Evolutionary conservation across 176 grass and related monocot genomes (phyloP).

Genomic region (Rhipidocladum racemiflorum): DNA sequence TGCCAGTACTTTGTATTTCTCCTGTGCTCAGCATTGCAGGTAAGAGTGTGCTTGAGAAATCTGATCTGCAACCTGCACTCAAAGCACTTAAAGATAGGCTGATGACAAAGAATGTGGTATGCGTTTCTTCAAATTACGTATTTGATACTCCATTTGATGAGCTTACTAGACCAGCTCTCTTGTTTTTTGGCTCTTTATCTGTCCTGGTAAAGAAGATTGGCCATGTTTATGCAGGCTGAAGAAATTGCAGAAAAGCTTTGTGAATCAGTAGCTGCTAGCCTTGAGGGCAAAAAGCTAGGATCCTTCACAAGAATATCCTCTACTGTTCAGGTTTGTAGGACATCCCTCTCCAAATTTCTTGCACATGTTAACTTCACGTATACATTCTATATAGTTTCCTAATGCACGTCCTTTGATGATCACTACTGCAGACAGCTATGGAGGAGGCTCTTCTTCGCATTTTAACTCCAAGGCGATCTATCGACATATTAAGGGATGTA

Average conservation of each 20-base stretch:
- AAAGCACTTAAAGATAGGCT: constrained; percentile 83
- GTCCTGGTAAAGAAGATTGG: constrained; percentile 9
- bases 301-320: constrained; percentile 96
- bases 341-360: neutral
- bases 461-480: constrained; percentile 82
- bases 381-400: neutral
- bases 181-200: constrained; percentile 4
- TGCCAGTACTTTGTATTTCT: constrained; percentile 12
- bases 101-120: constrained; percentile 94
- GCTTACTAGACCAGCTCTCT: neutral
- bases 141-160: neutral
- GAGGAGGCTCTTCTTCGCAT: constrained; percentile 89
- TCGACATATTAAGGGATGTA: constrained; percentile 91
- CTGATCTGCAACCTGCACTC: constrained; percentile 64
- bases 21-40: constrained; percentile 62
- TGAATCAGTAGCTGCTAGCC: constrained; percentile 85
- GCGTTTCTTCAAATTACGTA: constrained; percentile 24
- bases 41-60: constrained; percentile 60
- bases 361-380: neutral
- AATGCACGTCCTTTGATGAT: neutral
- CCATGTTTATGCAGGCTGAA: constrained; percentile 59
- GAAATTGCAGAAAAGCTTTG: constrained; percentile 95
- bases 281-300: constrained; percentile 87
- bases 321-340: constrained; percentile 71
- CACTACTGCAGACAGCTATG: constrained; percentile 72